A percentile compares a stretch with the other conserved stretches of the same genome.
Evolutionary conservation across 148 eudicot genomes (phyloP).

Genomic region (Chenopodium suecicum): DNA sequence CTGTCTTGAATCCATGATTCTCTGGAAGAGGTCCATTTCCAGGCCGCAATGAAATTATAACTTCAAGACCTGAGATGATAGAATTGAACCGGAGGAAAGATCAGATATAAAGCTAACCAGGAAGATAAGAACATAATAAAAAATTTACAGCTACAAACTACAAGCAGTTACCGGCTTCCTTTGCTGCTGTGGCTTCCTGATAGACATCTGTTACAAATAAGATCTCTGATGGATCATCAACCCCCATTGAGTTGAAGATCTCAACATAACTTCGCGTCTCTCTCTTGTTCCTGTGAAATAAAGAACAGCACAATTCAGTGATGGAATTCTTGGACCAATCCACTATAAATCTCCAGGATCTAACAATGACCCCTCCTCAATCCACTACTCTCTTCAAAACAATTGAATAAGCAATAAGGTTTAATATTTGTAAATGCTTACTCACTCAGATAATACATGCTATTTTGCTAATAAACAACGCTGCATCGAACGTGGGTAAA

Average conservation of each 20-base stretch:
- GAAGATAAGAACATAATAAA: background rate
- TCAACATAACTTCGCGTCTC: constrained; percentile 77
- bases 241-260: constrained; percentile 74
- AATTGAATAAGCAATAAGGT: background rate
- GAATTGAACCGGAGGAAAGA: background rate
- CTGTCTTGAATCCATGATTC: constrained; percentile 76
- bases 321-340: background rate
- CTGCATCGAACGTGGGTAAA: background rate
- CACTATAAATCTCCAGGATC: background rate
- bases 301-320: background rate
- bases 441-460: background rate
- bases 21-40: constrained; percentile 88
- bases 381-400: background rate
- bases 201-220: constrained; percentile 81
- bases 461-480: background rate
- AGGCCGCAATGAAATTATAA: constrained; percentile 71
- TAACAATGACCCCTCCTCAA: background rate
- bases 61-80: constrained; percentile 66
- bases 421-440: background rate
- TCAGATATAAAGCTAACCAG: background rate
- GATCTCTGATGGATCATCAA: constrained; percentile 70
- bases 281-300: constrained; percentile 60
- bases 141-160: background rate
- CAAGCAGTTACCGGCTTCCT: constrained; percentile 69
- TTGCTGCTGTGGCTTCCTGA: constrained; percentile 92